phyloP scores from a whole-genome alignment of 768 basidiomycete genomes.

The Boletus rubescentipes region DNA sequence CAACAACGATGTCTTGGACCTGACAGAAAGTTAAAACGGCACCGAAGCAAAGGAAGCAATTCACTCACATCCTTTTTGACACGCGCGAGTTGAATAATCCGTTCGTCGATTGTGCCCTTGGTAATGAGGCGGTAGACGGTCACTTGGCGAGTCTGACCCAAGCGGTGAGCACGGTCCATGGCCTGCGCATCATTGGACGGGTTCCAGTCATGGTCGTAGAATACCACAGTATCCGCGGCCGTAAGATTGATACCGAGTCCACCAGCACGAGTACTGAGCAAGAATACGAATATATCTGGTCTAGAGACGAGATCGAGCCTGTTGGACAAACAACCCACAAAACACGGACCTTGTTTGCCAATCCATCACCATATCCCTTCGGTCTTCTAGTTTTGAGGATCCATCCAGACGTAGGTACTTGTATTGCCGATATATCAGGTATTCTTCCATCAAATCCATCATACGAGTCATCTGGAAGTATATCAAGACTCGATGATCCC shows the following conservation, averaged over 20 bases:
- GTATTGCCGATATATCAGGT: constrained; percentile 94
- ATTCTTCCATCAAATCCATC: constrained; percentile 99
- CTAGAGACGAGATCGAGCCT: constrained; percentile 8
- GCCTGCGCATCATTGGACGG: constrained; percentile 97
- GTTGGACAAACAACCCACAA: neutral
- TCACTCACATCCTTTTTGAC: constrained; percentile 89
- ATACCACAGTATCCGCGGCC: constrained; percentile 45
- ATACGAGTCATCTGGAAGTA: constrained; percentile 99
- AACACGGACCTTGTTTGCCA: constrained; percentile 89
- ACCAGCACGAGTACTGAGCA: constrained; percentile 91
- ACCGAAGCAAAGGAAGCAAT: neutral
- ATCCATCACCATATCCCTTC: constrained; percentile 98
- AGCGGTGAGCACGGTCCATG: constrained; percentile 96
- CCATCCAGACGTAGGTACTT: constrained; percentile 93
- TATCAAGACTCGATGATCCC: constrained; percentile 89
- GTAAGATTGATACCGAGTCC: constrained; percentile 97
- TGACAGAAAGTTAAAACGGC: constrained; percentile 29
- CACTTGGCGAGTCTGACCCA: constrained; percentile 96
- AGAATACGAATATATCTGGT: constrained; percentile 93
- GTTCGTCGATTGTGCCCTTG: constrained; percentile 92
- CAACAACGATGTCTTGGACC: constrained; percentile 99
- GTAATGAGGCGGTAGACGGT: constrained; percentile 96
- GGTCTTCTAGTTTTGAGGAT: constrained; percentile 90
- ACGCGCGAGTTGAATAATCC: constrained; percentile 92
- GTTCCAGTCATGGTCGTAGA: constrained; percentile 45